Conservation (phyloP, 139 green algal species). For the Edaphochlamys debaryana region DNA sequence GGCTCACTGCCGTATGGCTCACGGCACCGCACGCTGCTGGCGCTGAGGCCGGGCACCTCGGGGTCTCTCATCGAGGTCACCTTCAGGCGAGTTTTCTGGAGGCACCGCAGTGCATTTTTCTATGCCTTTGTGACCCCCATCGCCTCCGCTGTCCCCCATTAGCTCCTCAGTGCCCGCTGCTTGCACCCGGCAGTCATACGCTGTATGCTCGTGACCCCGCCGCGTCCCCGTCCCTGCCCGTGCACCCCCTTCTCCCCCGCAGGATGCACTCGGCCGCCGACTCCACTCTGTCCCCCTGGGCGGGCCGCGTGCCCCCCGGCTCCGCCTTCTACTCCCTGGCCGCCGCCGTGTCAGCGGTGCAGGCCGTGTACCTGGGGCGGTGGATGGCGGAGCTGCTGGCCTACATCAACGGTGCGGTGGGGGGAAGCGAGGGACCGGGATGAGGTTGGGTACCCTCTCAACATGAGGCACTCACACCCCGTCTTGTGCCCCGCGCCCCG, state of each 20-base stretch:
- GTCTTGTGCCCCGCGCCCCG: too few relatives aligned
- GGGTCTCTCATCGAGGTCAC: slow-evolving; percentile 79
- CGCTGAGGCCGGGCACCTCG: slow-evolving; percentile 57
- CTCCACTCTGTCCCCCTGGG: slow-evolving; percentile 23
- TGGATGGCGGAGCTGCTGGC: slow-evolving; percentile 80
- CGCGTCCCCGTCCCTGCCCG: too few relatives aligned
- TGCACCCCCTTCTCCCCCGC: too few relatives aligned
- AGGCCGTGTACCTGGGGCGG: slow-evolving; percentile 89
- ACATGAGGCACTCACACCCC: neutral
- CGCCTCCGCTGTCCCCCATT: too few relatives aligned
- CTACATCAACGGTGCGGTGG: slow-evolving; percentile 61
- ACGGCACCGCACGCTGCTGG: slow-evolving; percentile 72
- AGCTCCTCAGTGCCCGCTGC: too few relatives aligned
- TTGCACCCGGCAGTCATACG: too few relatives aligned
- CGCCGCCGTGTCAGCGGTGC: slow-evolving; percentile 76
- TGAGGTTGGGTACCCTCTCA: too few relatives aligned
- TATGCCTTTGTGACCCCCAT: too few relatives aligned
- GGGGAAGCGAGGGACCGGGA: too few relatives aligned
- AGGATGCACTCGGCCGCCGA: slow-evolving; percentile 60
- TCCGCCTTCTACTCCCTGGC: slow-evolving; percentile 71
- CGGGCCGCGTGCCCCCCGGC: slow-evolving; percentile 66
- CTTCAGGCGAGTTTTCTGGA: slow-evolving; percentile 63
- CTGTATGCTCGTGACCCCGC: too few relatives aligned
- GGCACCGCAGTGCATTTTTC: too few relatives aligned
- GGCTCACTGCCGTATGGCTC: slow-evolving; percentile 61